Evolutionary conservation across 2,329 filamentous ascomycete genomes (phyloP), one percentile per base, ranked within the genome.

Genomic region (Stachybotrys chlorohalonatus): DNA sequence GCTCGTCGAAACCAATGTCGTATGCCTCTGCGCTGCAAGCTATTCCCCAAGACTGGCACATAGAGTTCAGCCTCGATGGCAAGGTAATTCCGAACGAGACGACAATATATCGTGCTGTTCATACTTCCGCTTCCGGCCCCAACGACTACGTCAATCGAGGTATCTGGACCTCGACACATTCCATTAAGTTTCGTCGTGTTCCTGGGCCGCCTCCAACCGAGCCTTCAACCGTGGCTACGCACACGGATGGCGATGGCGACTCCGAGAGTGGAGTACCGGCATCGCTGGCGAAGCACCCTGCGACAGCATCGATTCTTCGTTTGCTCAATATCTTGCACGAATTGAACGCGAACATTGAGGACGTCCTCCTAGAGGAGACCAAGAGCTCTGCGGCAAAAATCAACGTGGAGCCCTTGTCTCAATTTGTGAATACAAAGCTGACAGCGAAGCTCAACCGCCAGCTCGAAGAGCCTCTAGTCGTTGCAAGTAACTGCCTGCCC

Each of bases 361-460:
- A 97, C 66, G 87, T 97, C 5, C 71, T 96, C 58, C 82, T 88
- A 2, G 88, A 93, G 58, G 88, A 93, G 58, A 87, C 88, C 63
- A 62, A 67, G 52, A 87, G 87, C 64, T 84, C 85, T 53, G 74
- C 81, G 3, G 72, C 88, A 56, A 85, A 83, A 58, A 75, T 95
- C 31, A 89, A 89, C 52, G 80, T 86, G 1, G 93, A 97, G 70
- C 89, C 93, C 0, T 72, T 95, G 50, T 87, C 92, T 2, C 92
- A 97, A 62, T 99, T 99, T 63, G 94, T 99, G 72, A 99, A 99
- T 67, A 96, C 94, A 0, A 99, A 99, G 70, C 81, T 99, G 45
- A 99, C 94, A 0, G 95, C 94, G 1, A 99, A 99, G 74, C 81
- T 99, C 55, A 99, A 99, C 66, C 86, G 94, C 31, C 95, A 99